These are phyloP conservation scores for Pythium sp. DNA, from an alignment of 352 stramenopile species.

Conservation along the genomic window DNA sequence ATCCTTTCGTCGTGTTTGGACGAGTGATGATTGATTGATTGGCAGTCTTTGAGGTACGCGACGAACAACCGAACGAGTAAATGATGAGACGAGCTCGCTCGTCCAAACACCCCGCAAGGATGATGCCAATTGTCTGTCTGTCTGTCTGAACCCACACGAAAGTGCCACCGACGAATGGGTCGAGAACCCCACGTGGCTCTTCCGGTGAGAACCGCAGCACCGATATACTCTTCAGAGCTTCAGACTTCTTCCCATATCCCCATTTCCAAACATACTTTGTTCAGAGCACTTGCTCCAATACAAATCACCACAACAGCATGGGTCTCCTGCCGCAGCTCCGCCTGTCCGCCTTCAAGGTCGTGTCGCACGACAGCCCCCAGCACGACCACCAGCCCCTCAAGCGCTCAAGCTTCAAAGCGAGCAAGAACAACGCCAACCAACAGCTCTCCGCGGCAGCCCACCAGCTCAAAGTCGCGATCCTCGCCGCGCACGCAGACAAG, in stretches of 20 bases:
- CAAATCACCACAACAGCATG: not conserved
- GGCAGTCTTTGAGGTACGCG: not conserved
- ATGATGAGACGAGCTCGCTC: not conserved
- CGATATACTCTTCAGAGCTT: not conserved
- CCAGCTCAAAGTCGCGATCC: conserved; percentile 14
- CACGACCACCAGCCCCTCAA: not conserved
- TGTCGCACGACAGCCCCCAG: not conserved
- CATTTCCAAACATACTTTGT: not conserved
- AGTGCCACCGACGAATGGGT: not conserved
- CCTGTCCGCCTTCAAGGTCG: conserved; percentile 5
- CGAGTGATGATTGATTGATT: not conserved
- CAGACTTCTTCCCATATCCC: not conserved
- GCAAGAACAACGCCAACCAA: too few species aligned
- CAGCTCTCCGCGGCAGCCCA: conserved; percentile 1
- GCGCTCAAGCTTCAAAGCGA: not conserved
- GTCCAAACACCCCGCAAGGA: not conserved
- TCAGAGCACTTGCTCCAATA: not conserved
- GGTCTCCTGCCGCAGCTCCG: conserved; percentile 5
- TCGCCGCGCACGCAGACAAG: not conserved
- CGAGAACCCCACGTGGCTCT: not conserved
- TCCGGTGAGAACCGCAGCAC: not conserved
- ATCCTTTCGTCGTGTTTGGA: conserved; percentile 1
- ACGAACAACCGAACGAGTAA: not conserved
- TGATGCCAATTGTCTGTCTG: not conserved
- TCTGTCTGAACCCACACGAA: not conserved